Evolutionary conservation across 805 yeast species (phyloP), one percentile per base, ranked within the genome.

Genomic region (Cyberlindnera americana): DNA sequence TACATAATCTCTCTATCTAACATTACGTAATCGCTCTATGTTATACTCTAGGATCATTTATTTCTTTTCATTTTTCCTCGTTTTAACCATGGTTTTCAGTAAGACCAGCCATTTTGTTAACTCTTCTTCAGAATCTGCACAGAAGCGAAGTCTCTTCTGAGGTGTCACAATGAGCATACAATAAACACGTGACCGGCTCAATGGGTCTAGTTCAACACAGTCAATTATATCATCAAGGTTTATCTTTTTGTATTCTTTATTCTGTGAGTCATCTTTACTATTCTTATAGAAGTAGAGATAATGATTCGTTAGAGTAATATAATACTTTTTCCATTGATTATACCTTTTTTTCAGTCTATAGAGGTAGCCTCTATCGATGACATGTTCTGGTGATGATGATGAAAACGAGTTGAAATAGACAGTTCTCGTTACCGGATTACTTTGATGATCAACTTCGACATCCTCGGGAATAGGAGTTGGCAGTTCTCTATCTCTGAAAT

Each of bases 131-230:
- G 57, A 52, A 15, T 56, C 57, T 1, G 72, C 70, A 47, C 77
- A 64, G 40, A 75, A 64, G 22, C 75, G 48, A 13, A 70, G 47
- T 35, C 75, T 54, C 47, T 73, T 73, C 33, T 53, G 50, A 2
- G 72, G 69, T 0, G 78, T 70, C 27, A 75, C 71, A 14, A 75
- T 56, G 40, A 72, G 56, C 50, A 75, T 52, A 47, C 80, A 74
- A 62, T 66, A 72, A 29, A 46, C 46, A 46, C 67, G 71, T 16
- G 70, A 52, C 39, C 60, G 62, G 13, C 74, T 64, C 29, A 70
- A 37, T 2, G 76, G 70, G 40, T 75, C 79, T 21, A 73, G 50
- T 47, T 75, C 80, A 24, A 74, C 70, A 19, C 67, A 75, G 45
- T 74, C 79, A 11, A 67, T 50, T 13, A 74, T 47, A 19, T 68